phyloP scores from a whole-genome alignment of 2,329 filamentous ascomycete genomes.

The Chaetomiaceae sp. region DNA sequence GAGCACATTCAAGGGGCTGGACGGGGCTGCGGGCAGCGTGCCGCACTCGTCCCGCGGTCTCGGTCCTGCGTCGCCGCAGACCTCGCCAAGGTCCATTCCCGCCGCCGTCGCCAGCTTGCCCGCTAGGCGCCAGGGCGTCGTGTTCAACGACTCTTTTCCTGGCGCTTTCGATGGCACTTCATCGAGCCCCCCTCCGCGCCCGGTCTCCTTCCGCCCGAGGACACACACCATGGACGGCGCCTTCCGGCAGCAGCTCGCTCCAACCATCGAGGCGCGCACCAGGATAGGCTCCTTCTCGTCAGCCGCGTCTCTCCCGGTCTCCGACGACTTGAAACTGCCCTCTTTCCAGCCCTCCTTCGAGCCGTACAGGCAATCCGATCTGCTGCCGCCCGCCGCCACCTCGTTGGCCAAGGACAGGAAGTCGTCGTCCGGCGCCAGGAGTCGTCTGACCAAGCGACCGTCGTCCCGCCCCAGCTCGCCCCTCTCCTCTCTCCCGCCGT shows the following conservation, averaged over 20 bases:
- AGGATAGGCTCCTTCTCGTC: conserved; percentile 69
- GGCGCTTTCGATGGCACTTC: conserved; percentile 47
- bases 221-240: conserved; percentile 57
- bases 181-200: conserved; percentile 39
- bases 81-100: conserved; percentile 45
- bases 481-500: conserved; percentile 49
- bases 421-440: conserved; percentile 36
- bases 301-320: conserved; percentile 49
- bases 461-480: conserved; percentile 57
- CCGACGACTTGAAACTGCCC: conserved; percentile 40
- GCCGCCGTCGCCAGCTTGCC: conserved; percentile 20
- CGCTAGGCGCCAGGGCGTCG: conserved; percentile 51
- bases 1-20: conserved; percentile 27
- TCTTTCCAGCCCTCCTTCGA: conserved; percentile 38
- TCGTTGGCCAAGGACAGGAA: conserved; percentile 44
- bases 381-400: conserved; percentile 32
- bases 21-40: conserved; percentile 20
- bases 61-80: conserved; percentile 39
- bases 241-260: conserved; percentile 44
- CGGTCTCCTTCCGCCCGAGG: conserved; percentile 44
- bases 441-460: conserved; percentile 52
- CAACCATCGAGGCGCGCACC: conserved; percentile 50
- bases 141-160: conserved; percentile 55
- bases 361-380: conserved; percentile 35
- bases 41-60: conserved; percentile 30